These are phyloP conservation scores for Colletotrichum simmondsii DNA, from an alignment of 2,329 filamentous ascomycete genomes.

Conservation along the genomic window DNA sequence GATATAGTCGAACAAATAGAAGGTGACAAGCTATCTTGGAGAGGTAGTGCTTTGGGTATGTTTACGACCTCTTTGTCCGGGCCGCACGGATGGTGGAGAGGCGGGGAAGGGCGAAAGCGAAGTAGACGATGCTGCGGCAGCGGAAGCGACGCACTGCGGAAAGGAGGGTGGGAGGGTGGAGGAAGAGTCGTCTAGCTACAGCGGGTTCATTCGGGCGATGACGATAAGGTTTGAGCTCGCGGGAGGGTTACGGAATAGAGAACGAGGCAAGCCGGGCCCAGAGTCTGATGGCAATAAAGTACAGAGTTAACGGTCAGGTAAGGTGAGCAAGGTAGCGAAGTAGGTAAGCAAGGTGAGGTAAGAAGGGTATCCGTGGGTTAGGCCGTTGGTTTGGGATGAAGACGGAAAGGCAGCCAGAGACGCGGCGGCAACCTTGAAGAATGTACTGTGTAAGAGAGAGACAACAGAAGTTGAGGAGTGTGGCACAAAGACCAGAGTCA, in stretches of 20 bases:
- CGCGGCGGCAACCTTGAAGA: background rate
- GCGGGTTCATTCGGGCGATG: slow-evolving; percentile 29
- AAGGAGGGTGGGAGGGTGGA: background rate
- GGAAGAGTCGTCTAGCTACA: slow-evolving; percentile 15
- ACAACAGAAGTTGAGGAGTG: background rate
- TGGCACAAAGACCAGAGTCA: background rate
- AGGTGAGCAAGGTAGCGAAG: background rate
- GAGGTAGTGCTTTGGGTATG: background rate
- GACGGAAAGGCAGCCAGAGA: background rate
- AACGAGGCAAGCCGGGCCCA: background rate
- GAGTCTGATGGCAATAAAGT: background rate
- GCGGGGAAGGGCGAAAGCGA: background rate
- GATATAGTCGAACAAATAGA: background rate
- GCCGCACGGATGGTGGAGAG: slow-evolving; percentile 6
- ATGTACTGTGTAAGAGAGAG: background rate
- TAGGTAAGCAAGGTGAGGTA: background rate
- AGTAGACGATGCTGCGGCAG: slow-evolving; percentile 4
- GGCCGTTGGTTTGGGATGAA: background rate
- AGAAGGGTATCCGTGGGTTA: background rate
- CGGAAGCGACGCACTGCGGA: background rate
- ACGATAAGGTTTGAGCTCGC: slow-evolving; percentile 25
- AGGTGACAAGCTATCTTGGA: background rate
- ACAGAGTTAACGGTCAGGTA: background rate
- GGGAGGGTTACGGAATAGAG: background rate
- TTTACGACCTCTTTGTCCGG: background rate